Conservation (phyloP, 345 rosid genomes). For the Excoecaria cochinchinensis region DNA sequence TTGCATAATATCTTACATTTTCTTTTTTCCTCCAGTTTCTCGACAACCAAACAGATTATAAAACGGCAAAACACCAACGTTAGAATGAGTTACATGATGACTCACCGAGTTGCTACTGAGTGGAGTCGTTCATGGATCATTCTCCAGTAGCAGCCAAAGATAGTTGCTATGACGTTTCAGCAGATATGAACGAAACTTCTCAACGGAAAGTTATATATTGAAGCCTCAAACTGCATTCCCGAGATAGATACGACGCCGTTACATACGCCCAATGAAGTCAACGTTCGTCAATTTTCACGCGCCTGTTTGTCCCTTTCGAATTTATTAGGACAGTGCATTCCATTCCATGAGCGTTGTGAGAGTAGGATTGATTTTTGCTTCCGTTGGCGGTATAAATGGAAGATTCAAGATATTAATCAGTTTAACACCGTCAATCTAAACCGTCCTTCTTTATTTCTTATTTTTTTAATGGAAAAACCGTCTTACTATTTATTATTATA, state of each 20-base stretch:
- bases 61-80: too few species aligned
- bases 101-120: conserved; percentile 10
- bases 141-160: background rate
- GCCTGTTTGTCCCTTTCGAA: background rate
- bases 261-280: background rate
- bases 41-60: background rate
- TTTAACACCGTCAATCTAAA: background rate
- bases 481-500: too few species aligned
- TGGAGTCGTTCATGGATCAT: background rate
- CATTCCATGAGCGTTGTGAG: background rate
- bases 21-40: conserved; percentile 1
- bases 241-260: conserved; percentile 12
- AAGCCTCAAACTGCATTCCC: conserved; percentile 6
- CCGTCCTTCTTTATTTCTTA: background rate
- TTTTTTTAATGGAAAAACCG: too few species aligned
- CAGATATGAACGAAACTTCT: background rate
- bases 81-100: background rate
- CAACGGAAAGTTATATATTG: background rate
- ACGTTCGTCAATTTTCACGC: background rate
- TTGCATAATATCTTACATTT: too few species aligned
- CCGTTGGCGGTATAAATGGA: background rate
- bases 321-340: background rate
- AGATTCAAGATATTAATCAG: background rate
- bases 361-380: background rate
- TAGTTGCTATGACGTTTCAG: background rate